Evolutionary conservation across 2,329 filamentous ascomycete genomes (phyloP).

Genomic region (Colletotrichum cereale): DNA sequence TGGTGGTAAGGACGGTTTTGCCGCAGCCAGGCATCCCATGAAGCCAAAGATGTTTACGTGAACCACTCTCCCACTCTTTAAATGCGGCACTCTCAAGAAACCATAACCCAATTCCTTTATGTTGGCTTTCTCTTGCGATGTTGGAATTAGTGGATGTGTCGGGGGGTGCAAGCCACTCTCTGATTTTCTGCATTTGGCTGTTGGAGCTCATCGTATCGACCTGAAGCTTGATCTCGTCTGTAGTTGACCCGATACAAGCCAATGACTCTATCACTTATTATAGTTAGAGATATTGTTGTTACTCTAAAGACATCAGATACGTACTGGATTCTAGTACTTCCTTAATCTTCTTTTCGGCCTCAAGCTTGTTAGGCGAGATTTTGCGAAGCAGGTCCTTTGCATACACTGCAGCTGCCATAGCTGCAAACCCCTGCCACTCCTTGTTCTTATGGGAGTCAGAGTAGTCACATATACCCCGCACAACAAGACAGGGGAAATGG

Average conservation of each 20-base stretch:
- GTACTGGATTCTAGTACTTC: conserved; percentile 1
- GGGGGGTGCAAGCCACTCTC: conserved; percentile 35
- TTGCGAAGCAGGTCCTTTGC: conserved; percentile 35
- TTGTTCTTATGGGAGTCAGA: conserved; percentile 55
- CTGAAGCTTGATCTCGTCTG: not conserved
- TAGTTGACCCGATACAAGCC: not conserved
- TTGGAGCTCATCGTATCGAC: not conserved
- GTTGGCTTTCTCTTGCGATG: conserved; percentile 26
- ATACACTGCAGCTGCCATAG: conserved; percentile 49
- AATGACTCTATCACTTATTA: not conserved
- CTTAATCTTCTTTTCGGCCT: conserved; percentile 33
- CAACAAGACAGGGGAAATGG: conserved; percentile 50
- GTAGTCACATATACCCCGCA: conserved; percentile 58
- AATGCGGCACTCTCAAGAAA: conserved; percentile 33
- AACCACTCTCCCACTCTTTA: conserved; percentile 37
- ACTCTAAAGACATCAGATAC: not conserved
- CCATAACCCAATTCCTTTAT: conserved; percentile 39
- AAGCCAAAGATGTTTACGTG: conserved; percentile 42
- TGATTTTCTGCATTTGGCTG: not conserved
- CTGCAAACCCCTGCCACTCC: conserved; percentile 52
- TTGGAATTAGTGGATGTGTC: conserved; percentile 36
- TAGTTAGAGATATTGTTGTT: not conserved
- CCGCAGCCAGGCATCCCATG: conserved; percentile 41
- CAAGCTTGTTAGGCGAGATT: conserved; percentile 39
- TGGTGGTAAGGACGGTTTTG: conserved; percentile 42